Evolutionary conservation across 768 basidiomycete species (phyloP).

Genomic region (Pulveroboletus sp.): DNA sequence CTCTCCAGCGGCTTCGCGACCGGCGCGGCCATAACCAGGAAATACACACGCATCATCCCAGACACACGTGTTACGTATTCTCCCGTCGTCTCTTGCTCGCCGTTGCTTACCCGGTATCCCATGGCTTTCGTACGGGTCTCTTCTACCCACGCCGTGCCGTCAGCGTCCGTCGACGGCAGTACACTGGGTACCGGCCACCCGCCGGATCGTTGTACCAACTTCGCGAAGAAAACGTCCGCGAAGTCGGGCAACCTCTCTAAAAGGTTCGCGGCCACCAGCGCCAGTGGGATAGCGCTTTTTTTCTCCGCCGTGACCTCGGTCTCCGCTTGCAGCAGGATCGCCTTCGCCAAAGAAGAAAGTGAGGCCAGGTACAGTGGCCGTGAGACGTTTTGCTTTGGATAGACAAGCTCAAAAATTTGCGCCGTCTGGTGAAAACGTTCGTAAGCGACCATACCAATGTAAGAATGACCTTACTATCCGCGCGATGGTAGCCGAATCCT

Average conservation of each 20-base stretch:
- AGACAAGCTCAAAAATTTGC: conserved; percentile 43
- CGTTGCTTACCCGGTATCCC: conserved; percentile 49
- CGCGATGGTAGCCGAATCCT: conserved; percentile 56
- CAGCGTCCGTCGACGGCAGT: conserved; percentile 52
- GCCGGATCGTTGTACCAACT: conserved; percentile 83
- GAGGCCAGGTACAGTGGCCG: conserved; percentile 64
- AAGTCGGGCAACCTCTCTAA: conserved; percentile 59
- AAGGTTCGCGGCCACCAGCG: conserved; percentile 65
- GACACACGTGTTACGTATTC: conserved; percentile 68
- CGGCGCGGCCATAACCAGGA: conserved; percentile 53
- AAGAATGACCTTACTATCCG: conserved; percentile 53
- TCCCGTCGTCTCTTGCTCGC: conserved; percentile 50
- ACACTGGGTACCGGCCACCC: conserved; percentile 80
- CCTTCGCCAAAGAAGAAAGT: conserved; percentile 85
- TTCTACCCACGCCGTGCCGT: conserved; percentile 45
- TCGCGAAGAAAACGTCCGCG: conserved; percentile 74
- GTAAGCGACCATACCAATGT: conserved; percentile 12
- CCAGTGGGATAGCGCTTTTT: conserved; percentile 80
- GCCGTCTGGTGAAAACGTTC: conserved; percentile 30
- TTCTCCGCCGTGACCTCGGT: conserved; percentile 90
- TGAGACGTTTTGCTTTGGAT: conserved; percentile 28
- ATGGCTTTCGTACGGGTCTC: conserved; percentile 46
- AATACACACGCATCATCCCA: conserved; percentile 87
- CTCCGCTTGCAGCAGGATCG: conserved; percentile 88
- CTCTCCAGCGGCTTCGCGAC: conserved; percentile 38